phyloP scores from a whole-genome alignment of 2,329 filamentous ascomycete genomes.

The Hypoxylon sp. region DNA sequence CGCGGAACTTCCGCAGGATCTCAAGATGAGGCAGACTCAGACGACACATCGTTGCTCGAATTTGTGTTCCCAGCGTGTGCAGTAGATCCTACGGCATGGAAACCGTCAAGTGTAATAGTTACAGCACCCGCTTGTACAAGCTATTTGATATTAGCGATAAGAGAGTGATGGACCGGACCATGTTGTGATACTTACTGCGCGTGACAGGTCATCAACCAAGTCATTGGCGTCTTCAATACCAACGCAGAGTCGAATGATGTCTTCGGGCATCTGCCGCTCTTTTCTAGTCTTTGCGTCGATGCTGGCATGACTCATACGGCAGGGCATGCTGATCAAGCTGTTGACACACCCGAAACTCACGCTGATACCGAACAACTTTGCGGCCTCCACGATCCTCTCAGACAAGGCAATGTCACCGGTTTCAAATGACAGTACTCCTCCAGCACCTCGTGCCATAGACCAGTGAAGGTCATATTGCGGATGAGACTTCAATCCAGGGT shows the following conservation, averaged over 20 bases:
- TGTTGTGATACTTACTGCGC: slow-evolving; percentile 78
- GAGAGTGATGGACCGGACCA: slow-evolving; percentile 2
- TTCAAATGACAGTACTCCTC: slow-evolving; percentile 95
- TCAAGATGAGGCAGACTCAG: slow-evolving; percentile 44
- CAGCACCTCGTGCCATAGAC: slow-evolving; percentile 94
- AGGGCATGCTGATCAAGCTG: slow-evolving; percentile 98
- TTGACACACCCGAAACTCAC: slow-evolving; percentile 99
- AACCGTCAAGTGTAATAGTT: slow-evolving; percentile 85
- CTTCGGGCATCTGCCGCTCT: slow-evolving; percentile 94
- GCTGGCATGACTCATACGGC: slow-evolving; percentile 98
- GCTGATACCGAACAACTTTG: slow-evolving; percentile 92
- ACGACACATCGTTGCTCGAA: slow-evolving; percentile 44
- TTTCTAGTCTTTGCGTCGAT: slow-evolving; percentile 95
- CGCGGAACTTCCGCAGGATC: slow-evolving; percentile 39
- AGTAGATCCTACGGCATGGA: slow-evolving; percentile 70
- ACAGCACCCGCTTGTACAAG: slow-evolving; percentile 96
- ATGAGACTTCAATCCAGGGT: slow-evolving; percentile 93
- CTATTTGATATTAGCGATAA: slow-evolving; percentile 60
- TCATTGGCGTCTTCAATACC: slow-evolving; percentile 96
- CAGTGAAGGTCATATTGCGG: slow-evolving; percentile 97
- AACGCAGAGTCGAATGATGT: slow-evolving; percentile 94
- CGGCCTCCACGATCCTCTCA: slow-evolving; percentile 94
- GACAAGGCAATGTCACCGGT: slow-evolving; percentile 88
- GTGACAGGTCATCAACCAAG: slow-evolving; percentile 90
- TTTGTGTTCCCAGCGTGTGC: slow-evolving; percentile 40